Base-by-base conservation (phyloP, 768 basidiomycete species). In the Lactarius psammicola region DNA sequence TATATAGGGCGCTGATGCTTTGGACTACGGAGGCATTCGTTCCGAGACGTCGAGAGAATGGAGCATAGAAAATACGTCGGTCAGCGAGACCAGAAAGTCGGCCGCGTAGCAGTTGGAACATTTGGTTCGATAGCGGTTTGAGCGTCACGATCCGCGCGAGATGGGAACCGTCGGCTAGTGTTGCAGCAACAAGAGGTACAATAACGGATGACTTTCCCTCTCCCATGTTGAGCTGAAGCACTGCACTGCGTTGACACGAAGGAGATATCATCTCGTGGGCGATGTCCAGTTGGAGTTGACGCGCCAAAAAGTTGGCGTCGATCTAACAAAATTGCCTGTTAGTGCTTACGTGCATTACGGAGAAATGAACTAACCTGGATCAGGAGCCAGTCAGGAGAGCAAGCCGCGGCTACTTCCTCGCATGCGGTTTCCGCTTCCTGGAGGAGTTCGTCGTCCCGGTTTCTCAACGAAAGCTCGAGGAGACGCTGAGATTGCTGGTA, bases 151-250 rank as follows among this genome's bases (percentile, higher is more conserved):
- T 76, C 7, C 84, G 78, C 38, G 78, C 80, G 1, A 85, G 74
- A 31, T 73, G 77, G 0, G 74, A 17, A 0, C 80, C 78, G 66
- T 84, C 75, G 0, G 84, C 79, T 5, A 85, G 74, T 1, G 70
- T 68, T 4, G 76, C 66, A 0, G 76, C 74, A 1, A 77, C 73
- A 26, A 84, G 71, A 0, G 84, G 85, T 3, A 84, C 77, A n/a
- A 85, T 85, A 3, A 82, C 80, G 10, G 77, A 75, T 8, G 80
- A 78, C 65, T 85, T 84, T 4, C 84, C 84, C 63, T 84, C 84
- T 1, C 85, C 85, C 84, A 85, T 85, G 54, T 85, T 83, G n/a
- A 85, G 78, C 46, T 85, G 84, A 33, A 81, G 72, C 2, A 76
- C 71, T 0, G 78, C 78, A 56, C 81, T 85, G 3, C 69, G n/a